Evolutionary conservation across 768 basidiomycete species (phyloP).

Genomic region (Xerocomellus chrysenteron): DNA sequence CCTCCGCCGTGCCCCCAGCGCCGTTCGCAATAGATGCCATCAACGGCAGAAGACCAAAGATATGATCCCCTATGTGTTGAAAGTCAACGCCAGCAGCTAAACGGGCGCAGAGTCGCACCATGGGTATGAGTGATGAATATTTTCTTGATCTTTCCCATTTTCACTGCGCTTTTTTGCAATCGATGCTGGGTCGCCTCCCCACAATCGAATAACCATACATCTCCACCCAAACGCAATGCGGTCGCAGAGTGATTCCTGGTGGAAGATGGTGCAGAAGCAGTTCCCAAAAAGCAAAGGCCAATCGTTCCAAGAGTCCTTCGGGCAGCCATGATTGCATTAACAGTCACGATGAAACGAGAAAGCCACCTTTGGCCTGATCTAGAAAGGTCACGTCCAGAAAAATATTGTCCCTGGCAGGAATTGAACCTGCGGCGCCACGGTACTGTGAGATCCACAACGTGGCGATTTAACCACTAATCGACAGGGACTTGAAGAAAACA

Average conservation of each 20-base stretch:
- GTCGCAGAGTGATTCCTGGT: constrained; percentile 78
- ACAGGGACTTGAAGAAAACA: constrained; percentile 30
- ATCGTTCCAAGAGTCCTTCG: constrained; percentile 35
- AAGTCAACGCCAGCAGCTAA: neutral
- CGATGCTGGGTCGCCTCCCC: constrained; percentile 83
- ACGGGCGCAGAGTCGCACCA: constrained; percentile 42
- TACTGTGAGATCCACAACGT: constrained; percentile 38
- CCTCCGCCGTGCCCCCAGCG: constrained; percentile 62
- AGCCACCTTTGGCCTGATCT: no score
- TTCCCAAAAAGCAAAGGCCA: constrained; percentile 74
- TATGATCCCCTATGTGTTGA: constrained; percentile 66
- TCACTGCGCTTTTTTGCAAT: constrained; percentile 68
- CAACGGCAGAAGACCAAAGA: constrained; percentile 71
- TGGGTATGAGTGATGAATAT: constrained; percentile 90
- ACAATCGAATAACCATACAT: constrained; percentile 85
- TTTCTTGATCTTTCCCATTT: constrained; percentile 77
- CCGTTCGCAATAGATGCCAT: constrained; percentile 73
- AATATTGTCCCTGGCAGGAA: constrained; percentile 36
- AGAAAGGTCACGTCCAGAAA: constrained; percentile 5
- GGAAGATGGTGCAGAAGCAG: constrained; percentile 77
- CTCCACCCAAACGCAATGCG: constrained; percentile 60
- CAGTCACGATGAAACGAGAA: neutral
- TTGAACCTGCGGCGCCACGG: constrained; percentile 40
- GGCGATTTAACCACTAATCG: constrained; percentile 45
- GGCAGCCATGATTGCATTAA: constrained; percentile 9